These are phyloP conservation scores for Aspergillus conjunctus DNA, from an alignment of 495 filamentous ascomycete species.

Conservation along the genomic window DNA sequence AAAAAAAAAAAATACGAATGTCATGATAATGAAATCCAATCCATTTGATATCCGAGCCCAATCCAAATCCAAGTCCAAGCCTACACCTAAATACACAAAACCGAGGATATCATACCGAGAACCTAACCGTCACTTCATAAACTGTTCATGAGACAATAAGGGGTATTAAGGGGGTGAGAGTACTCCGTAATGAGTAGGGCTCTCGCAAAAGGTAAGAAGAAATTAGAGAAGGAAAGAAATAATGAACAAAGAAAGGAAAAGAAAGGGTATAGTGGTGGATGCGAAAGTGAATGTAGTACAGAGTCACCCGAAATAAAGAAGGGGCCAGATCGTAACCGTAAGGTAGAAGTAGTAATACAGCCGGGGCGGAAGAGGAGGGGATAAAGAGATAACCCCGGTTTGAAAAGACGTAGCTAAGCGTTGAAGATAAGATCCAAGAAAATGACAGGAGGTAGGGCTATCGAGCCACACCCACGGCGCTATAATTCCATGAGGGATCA, in stretches of 20 bases:
- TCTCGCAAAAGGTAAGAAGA: background rate
- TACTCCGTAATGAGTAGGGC: background rate
- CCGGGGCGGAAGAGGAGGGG: background rate
- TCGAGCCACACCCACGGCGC: conserved; percentile 6
- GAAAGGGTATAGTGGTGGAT: background rate
- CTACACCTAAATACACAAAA: conserved; percentile 1
- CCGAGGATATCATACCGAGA: conserved; percentile 16
- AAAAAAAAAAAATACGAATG: too few species aligned
- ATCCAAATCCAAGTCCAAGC: too few species aligned
- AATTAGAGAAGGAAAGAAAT: background rate
- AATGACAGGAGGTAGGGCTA: background rate
- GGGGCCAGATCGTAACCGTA: too few species aligned
- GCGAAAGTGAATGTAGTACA: too few species aligned
- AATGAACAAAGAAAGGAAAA: conserved; percentile 1
- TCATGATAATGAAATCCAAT: background rate
- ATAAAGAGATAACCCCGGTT: background rate
- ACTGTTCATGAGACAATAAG: background rate
- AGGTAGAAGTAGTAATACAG: background rate
- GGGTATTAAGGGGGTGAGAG: background rate
- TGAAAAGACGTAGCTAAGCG: too few species aligned
- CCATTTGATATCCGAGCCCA: background rate
- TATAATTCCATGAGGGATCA: conserved; percentile 24
- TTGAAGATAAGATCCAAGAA: background rate
- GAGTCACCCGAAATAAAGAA: conserved; percentile 2
- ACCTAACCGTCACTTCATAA: conserved; percentile 18